These are phyloP conservation scores for Ustilago loliicola DNA, from an alignment of 1,284 basidiomycete genomes.

Conservation along the genomic window DNA sequence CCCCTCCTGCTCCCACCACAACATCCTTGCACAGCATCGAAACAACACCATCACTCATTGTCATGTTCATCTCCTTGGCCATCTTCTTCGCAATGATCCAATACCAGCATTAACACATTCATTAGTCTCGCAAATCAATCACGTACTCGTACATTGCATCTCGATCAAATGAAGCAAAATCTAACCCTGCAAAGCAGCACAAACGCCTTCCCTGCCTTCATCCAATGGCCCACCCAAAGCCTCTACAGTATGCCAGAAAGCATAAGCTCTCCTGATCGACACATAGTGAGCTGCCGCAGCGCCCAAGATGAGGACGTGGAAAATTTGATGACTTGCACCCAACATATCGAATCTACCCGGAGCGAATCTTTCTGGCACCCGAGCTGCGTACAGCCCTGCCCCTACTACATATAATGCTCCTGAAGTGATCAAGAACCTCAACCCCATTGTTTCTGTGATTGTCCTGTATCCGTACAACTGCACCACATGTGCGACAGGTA, in stretches of 20 bases:
- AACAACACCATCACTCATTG: constrained; percentile 1
- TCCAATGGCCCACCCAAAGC: constrained; percentile 13
- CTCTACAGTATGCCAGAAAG: constrained; percentile 68
- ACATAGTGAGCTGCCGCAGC: constrained; percentile 83
- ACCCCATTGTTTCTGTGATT: constrained; percentile 61
- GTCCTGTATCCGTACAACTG: constrained; percentile 72
- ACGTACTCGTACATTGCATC: not conserved
- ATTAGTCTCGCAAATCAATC: not conserved
- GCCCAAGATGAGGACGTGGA: constrained; percentile 83
- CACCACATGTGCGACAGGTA: constrained; percentile 80
- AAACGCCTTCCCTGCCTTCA: constrained; percentile 36
- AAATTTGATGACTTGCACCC: constrained; percentile 72
- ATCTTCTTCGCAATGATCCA: constrained; percentile 9
- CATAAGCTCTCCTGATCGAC: constrained; percentile 57
- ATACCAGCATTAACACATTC: not conserved
- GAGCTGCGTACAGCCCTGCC: constrained; percentile 74
- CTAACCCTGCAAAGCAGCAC: constrained; percentile 38
- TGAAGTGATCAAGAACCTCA: constrained; percentile 52
- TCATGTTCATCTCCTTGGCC: not conserved
- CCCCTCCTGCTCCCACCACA: not conserved
- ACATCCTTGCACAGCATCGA: not conserved
- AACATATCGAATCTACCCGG: constrained; percentile 86
- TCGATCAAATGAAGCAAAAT: not conserved
- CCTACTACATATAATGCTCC: constrained; percentile 64
- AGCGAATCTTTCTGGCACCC: constrained; percentile 82